Percentiles rank a stretch among this genome's conserved stretches.
Evolutionary conservation across 2,329 filamentous ascomycete genomes (phyloP).

Genomic region (Aspergillus sp.): DNA sequence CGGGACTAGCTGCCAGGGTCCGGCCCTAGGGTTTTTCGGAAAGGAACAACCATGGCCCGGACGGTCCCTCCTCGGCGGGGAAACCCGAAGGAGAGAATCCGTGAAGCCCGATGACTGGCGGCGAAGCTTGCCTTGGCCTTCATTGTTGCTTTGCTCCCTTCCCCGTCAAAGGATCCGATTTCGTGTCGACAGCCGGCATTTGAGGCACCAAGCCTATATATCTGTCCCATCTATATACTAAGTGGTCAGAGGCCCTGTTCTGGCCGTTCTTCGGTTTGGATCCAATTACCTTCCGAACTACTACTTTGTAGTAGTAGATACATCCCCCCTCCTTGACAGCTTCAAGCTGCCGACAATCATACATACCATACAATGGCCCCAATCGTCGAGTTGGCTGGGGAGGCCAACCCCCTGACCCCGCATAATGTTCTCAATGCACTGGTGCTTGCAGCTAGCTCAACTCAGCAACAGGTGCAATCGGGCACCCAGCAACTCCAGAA

Average conservation of each 20-base stretch:
- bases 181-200: not conserved
- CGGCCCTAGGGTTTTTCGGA: conserved; percentile 30
- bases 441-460: conserved; percentile 63
- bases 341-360: not conserved
- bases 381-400: conserved; percentile 76
- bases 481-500: conserved; percentile 68
- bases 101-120: conserved; percentile 6
- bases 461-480: conserved; percentile 66
- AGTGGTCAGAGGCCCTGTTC: conserved; percentile 1
- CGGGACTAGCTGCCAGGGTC: conserved; percentile 26
- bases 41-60: conserved; percentile 23
- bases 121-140: conserved; percentile 4
- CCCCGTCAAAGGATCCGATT: not conserved
- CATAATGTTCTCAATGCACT: conserved; percentile 66
- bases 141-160: not conserved
- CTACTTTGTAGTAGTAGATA: conserved; percentile 3
- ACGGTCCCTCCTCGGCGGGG: conserved; percentile 26
- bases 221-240: conserved; percentile 3
- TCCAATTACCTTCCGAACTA: conserved; percentile 5
- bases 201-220: not conserved
- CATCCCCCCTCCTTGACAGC: not conserved
- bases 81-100: conserved; percentile 13
- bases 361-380: conserved; percentile 60
- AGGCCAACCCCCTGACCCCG: conserved; percentile 70
- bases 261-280: conserved; percentile 6